phyloP scores from a whole-genome alignment of 1,284 basidiomycete species.

The Ustilago curta region DNA sequence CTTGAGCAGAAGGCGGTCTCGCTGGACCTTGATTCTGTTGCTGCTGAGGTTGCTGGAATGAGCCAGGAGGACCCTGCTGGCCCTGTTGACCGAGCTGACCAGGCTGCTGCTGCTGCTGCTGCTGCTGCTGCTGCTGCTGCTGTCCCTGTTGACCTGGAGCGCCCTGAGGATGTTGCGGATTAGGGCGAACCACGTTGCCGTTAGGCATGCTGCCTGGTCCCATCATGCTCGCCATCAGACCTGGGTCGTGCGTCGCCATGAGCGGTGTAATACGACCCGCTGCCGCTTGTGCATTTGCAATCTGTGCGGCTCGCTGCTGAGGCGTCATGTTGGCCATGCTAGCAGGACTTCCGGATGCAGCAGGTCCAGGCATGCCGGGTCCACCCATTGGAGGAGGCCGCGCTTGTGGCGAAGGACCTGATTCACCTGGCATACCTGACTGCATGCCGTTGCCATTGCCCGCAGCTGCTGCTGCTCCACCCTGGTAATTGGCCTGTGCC shows the following conservation, averaged over 20 bases:
- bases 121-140: conserved; percentile 47
- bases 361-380: conserved; percentile 21
- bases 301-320: conserved; percentile 51
- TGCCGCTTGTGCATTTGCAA: conserved; percentile 49
- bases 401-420: conserved; percentile 35
- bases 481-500: conserved; percentile 52
- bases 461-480: conserved; percentile 21
- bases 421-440: conserved; percentile 39
- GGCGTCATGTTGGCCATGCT: conserved; percentile 49
- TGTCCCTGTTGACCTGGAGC: conserved; percentile 42
- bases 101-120: conserved; percentile 45
- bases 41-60: conserved; percentile 40
- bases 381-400: conserved; percentile 39
- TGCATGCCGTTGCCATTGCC: conserved; percentile 32
- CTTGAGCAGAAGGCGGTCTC: conserved; percentile 41
- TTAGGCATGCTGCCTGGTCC: conserved; percentile 47
- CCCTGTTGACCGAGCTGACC: conserved; percentile 27
- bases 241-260: conserved; percentile 61
- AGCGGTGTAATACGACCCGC: conserved; percentile 53
- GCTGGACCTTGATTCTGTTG: conserved; percentile 29
- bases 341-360: conserved; percentile 37
- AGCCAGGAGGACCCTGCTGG: conserved; percentile 20
- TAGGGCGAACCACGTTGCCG: conserved; percentile 31
- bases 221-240: conserved; percentile 63
- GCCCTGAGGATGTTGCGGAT: conserved; percentile 38